A percentile compares a stretch with the other conserved stretches of the same genome.
phyloP scores from a whole-genome alignment of 2,329 filamentous ascomycete genomes.

The Diplodia scrobiculata region DNA sequence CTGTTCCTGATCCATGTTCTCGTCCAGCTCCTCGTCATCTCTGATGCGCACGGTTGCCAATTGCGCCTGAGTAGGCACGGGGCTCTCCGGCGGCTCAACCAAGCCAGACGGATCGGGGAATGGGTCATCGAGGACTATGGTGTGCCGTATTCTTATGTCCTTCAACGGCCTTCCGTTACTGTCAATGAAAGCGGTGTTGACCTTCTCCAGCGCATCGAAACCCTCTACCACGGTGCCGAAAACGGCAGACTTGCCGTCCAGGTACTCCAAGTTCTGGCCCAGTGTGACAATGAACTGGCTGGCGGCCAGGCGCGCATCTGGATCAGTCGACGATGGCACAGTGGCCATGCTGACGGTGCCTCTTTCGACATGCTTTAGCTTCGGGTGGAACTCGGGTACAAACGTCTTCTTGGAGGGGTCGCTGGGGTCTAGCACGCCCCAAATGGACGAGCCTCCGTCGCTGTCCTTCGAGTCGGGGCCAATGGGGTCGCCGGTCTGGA shows the following conservation, averaged over 20 bases:
- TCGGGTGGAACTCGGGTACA: constrained; percentile 78
- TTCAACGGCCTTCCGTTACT: constrained; percentile 83
- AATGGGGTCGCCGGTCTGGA: constrained; percentile 92
- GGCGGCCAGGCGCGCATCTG: constrained; percentile 77
- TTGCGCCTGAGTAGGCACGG: constrained; percentile 79
- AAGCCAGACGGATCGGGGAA: constrained; percentile 80
- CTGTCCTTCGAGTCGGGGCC: constrained; percentile 81
- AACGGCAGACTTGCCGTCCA: constrained; percentile 91
- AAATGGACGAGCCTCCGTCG: constrained; percentile 91
- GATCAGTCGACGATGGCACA: constrained; percentile 70
- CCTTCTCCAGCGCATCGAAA: constrained; percentile 89
- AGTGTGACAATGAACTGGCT: constrained; percentile 95
- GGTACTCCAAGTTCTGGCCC: constrained; percentile 82
- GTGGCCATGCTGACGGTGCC: constrained; percentile 99
- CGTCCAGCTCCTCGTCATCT: constrained; percentile 80
- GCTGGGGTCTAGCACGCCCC: constrained; percentile 72
- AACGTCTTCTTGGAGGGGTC: constrained; percentile 71
- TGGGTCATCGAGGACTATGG: constrained; percentile 87
- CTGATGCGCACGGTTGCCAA: constrained; percentile 88
- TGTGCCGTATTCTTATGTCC: constrained; percentile 93
- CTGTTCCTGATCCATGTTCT: constrained; percentile 77
- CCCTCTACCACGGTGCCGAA: constrained; percentile 96
- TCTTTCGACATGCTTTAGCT: constrained; percentile 82
- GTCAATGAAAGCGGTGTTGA: constrained; percentile 87
- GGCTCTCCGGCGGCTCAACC: constrained; percentile 75